Conservation (phyloP, 345 rosid genomes). For the Cardamine occulta region DNA sequence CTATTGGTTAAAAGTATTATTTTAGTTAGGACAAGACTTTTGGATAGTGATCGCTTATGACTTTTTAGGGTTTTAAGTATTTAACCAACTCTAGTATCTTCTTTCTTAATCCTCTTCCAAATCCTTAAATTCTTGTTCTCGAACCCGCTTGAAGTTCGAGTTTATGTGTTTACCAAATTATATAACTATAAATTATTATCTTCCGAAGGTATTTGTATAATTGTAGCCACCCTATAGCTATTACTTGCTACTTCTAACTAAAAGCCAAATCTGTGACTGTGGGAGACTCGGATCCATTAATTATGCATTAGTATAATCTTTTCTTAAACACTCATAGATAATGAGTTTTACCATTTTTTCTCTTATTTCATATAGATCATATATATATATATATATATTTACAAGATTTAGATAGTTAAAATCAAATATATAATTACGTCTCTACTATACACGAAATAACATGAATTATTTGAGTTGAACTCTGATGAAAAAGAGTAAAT, state of each 20-base stretch:
- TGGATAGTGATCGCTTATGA: conserved; percentile 39
- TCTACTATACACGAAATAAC: not conserved
- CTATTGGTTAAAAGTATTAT: conserved; percentile 24
- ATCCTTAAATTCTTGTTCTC: conserved; percentile 29
- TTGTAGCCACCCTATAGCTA: conserved; percentile 27
- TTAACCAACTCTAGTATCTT: conserved; percentile 29
- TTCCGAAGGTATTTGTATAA: not conserved
- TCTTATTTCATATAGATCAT: not conserved
- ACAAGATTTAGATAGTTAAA: not conserved
- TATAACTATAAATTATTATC: not conserved
- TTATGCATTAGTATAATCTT: not conserved
- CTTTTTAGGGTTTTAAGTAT: conserved; percentile 36
- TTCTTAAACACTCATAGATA: not conserved
- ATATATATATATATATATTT: no score
- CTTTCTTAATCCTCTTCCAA: conserved; percentile 31
- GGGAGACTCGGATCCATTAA: conserved; percentile 27
- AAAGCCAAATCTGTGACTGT: conserved; percentile 11
- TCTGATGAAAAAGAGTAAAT: no score
- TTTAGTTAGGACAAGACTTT: conserved; percentile 39
- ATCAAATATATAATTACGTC: no score
- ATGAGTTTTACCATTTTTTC: not conserved
- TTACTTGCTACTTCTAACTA: conserved; percentile 23
- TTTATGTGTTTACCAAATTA: not conserved
- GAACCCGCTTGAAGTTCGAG: conserved; percentile 20
- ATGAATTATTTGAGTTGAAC: no score